Conservation (phyloP, 768 basidiomycete species). For the Trametes coccinea region DNA sequence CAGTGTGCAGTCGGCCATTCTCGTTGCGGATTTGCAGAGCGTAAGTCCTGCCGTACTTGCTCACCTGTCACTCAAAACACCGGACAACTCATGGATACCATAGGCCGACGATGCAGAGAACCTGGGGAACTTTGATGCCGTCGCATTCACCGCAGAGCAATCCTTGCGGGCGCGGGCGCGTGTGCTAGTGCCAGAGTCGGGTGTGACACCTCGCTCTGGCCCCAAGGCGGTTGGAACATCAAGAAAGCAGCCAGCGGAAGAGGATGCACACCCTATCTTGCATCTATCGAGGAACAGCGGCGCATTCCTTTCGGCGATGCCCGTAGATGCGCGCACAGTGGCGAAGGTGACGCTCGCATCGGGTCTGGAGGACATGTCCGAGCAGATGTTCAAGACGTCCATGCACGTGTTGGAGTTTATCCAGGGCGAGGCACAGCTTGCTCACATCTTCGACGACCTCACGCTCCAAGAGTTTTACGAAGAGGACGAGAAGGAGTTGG, state of each 20-base stretch:
- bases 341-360: slow-evolving; percentile 6
- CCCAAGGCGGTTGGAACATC: slow-evolving; percentile 27
- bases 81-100: background rate
- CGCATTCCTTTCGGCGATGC: slow-evolving; percentile 37
- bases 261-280: slow-evolving; percentile 42
- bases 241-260: slow-evolving; percentile 37
- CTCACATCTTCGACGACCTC: slow-evolving; percentile 2
- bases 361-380: background rate
- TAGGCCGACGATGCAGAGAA: slow-evolving; percentile 11
- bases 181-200: slow-evolving; percentile 1
- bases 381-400: background rate
- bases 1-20: slow-evolving; percentile 30
- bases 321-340: slow-evolving; percentile 35
- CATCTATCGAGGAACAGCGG: slow-evolving; percentile 35
- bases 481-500: slow-evolving; percentile 10
- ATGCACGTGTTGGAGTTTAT: slow-evolving; percentile 10
- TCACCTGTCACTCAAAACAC: no score
- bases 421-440: slow-evolving; percentile 14
- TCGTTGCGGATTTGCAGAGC: slow-evolving; percentile 7
- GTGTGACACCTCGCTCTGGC: background rate
- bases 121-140: slow-evolving; percentile 16
- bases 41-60: background rate
- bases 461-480: slow-evolving; percentile 12
- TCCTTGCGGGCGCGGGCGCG: slow-evolving; percentile 6
- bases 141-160: slow-evolving; percentile 9